Percentiles rank a stretch among this genome's conserved stretches.
These are phyloP conservation scores for Suillus weaverae DNA, from an alignment of 768 basidiomycete genomes.

Conservation along the genomic window DNA sequence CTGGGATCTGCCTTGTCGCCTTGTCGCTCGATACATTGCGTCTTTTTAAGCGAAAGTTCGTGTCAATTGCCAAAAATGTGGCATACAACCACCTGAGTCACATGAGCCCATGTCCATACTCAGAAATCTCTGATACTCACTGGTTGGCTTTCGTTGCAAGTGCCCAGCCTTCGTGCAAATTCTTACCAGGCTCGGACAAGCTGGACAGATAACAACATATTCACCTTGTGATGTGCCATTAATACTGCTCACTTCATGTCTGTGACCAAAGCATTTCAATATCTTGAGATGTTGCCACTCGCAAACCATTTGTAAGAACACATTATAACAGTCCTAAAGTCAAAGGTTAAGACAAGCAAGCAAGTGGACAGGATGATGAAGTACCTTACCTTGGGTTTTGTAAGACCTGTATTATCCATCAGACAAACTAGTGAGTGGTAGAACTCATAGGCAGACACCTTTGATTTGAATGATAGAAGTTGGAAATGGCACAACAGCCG, in stretches of 20 bases:
- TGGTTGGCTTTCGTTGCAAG: background rate
- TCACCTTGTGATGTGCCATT: constrained; percentile 3
- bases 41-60: constrained; percentile 34
- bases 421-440: constrained; percentile 25
- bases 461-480: constrained; percentile 30
- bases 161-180: constrained; percentile 5
- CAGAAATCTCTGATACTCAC: background rate
- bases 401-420: constrained; percentile 33
- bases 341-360: background rate
- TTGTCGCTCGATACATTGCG: constrained; percentile 25
- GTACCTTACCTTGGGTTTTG: constrained; percentile 10
- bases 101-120: no score
- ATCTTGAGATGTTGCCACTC: constrained; percentile 15
- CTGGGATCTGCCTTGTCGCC: constrained; percentile 26
- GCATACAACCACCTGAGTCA: constrained; percentile 28
- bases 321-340: constrained; percentile 15
- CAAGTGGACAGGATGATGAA: no score
- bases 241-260: constrained; percentile 4
- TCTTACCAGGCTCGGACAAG: constrained; percentile 14
- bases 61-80: constrained; percentile 30
- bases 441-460: constrained; percentile 34
- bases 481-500: constrained; percentile 32
- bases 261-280: constrained; percentile 15
- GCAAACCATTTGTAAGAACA: constrained; percentile 11
- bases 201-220: constrained; percentile 12